phyloP scores from a whole-genome alignment of 2,329 filamentous ascomycete species.

The Epichloe gansuensis region DNA sequence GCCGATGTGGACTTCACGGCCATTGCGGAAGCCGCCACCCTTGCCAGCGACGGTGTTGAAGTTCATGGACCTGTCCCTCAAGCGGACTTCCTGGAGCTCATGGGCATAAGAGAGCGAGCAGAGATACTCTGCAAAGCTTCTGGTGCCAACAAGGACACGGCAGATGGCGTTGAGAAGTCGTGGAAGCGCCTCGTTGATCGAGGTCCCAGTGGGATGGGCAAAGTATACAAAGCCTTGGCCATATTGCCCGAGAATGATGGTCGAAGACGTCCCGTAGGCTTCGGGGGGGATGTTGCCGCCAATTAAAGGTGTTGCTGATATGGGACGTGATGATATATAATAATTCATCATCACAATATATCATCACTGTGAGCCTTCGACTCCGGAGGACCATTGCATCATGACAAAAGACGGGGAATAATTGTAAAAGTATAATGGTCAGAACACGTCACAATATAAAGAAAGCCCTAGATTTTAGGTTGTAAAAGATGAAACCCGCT shows the following conservation, averaged over 20 bases:
- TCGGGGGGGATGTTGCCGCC: constrained; percentile 62
- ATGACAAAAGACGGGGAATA: no score
- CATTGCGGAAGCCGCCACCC: constrained; percentile 67
- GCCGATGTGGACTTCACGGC: constrained; percentile 90
- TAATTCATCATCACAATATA: no score
- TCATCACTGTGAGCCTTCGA: no score
- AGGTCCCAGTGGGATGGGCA: constrained; percentile 79
- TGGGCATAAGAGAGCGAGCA: constrained; percentile 75
- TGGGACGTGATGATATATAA: background rate
- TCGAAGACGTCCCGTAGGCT: constrained; percentile 70
- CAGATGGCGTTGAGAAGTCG: constrained; percentile 52
- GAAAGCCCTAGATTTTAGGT: no score
- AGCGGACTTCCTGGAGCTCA: constrained; percentile 59
- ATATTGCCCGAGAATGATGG: constrained; percentile 73
- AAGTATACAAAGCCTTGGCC: constrained; percentile 84
- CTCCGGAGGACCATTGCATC: no score
- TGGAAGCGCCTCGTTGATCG: constrained; percentile 78
- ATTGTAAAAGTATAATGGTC: no score
- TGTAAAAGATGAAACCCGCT: no score
- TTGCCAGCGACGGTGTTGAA: constrained; percentile 67
- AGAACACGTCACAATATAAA: no score
- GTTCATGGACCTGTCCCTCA: constrained; percentile 88
- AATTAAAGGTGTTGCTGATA: background rate
- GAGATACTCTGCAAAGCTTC: constrained; percentile 46
- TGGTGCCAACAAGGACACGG: constrained; percentile 30